Conservation (phyloP, 768 basidiomycete species). For the Rhizopogon sp. region DNA sequence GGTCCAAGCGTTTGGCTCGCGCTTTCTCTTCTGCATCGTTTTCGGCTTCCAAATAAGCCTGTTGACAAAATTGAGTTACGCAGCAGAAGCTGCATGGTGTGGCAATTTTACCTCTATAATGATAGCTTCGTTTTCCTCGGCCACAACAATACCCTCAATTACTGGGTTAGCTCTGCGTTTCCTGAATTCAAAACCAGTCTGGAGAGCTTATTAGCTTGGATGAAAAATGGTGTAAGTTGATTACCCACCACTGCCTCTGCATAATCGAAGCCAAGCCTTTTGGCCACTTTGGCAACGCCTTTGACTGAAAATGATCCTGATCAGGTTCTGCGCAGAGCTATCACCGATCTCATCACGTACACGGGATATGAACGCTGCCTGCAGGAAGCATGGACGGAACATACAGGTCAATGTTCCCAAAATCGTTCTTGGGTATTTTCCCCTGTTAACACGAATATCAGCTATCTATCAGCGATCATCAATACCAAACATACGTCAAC, state of each 20-base stretch:
- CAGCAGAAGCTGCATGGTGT: background rate
- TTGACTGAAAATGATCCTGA: constrained; percentile 49
- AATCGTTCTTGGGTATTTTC: constrained; percentile 89
- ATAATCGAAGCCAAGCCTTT: constrained; percentile 80
- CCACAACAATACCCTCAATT: constrained; percentile 82
- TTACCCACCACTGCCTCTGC: constrained; percentile 91
- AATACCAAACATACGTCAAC: constrained; percentile 51
- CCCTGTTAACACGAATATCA: constrained; percentile 48
- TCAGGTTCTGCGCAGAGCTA: constrained; percentile 7
- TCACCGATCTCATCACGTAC: constrained; percentile 44
- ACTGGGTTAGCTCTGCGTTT: constrained; percentile 85
- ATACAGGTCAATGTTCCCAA: constrained; percentile 96
- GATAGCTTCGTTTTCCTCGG: constrained; percentile 68
- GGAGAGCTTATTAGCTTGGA: constrained; percentile 3
- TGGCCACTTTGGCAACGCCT: constrained; percentile 84
- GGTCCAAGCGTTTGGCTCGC: constrained; percentile 68
- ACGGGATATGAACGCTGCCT: constrained; percentile 87
- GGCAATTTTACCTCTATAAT: constrained; percentile 63
- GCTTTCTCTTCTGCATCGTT: constrained; percentile 75
- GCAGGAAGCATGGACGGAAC: constrained; percentile 90
- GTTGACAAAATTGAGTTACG: constrained; percentile 5
- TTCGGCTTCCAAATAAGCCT: constrained; percentile 88
- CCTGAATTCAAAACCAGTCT: constrained; percentile 97
- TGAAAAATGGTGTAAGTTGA: constrained; percentile 9
- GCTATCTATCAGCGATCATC: constrained; percentile 3